A percentile compares a stretch with the other conserved stretches of the same genome.
Conservation (phyloP, 2,329 filamentous ascomycete species). For the Epichloe festucae region DNA sequence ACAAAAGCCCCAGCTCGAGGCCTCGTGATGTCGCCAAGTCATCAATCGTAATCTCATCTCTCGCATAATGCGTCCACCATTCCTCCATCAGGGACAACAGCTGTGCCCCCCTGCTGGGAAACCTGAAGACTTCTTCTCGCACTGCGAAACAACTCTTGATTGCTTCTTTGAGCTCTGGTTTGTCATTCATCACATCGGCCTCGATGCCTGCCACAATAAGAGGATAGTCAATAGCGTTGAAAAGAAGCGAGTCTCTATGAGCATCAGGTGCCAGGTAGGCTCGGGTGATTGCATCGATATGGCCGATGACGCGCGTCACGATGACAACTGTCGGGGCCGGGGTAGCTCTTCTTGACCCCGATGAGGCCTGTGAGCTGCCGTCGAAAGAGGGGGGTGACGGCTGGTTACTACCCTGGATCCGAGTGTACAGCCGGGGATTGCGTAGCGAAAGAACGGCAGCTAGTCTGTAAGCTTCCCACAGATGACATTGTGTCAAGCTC, state of each 20-base stretch:
- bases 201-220: neutral
- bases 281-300: neutral
- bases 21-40: neutral
- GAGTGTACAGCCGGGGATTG: neutral
- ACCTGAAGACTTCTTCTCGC: neutral
- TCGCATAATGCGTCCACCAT: neutral
- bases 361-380: neutral
- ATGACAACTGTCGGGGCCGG: neutral
- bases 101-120: neutral
- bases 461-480: slow-evolving; percentile 1
- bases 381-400: neutral
- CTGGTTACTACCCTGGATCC: neutral
- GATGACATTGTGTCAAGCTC: neutral
- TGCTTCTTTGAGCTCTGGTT: neutral
- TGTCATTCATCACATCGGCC: neutral
- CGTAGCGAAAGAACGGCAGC: neutral
- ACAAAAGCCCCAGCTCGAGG: slow-evolving; percentile 1
- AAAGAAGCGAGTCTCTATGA: neutral
- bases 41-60: neutral
- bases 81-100: neutral
- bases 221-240: slow-evolving; percentile 3
- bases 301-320: neutral
- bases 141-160: slow-evolving; percentile 1
- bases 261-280: neutral
- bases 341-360: neutral